These are phyloP conservation scores for Gentiana straminea DNA, from an alignment of 257 asterid genomes.

Conservation along the genomic window DNA sequence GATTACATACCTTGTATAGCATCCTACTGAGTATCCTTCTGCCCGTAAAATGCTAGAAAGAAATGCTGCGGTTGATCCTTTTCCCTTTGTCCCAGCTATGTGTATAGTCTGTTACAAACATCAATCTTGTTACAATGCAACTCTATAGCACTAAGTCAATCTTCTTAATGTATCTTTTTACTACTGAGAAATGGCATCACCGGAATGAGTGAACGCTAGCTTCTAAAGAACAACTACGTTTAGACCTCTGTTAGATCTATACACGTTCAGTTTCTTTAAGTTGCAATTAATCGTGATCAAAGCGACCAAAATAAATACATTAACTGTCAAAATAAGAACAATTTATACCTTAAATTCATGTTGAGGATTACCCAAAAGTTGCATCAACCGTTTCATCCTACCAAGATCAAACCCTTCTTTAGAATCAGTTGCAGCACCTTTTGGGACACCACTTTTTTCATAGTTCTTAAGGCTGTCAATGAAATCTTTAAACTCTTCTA, in stretches of 20 bases:
- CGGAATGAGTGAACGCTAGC: too few relatives aligned
- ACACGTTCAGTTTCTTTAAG: too few relatives aligned
- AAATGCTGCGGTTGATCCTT: conserved; percentile 92
- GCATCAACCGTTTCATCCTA: conserved; percentile 72
- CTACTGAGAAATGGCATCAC: too few relatives aligned
- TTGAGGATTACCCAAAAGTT: conserved; percentile 68
- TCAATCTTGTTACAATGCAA: conserved; percentile 5
- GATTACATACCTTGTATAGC: conserved; percentile 63
- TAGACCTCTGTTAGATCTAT: too few relatives aligned
- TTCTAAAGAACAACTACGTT: too few relatives aligned
- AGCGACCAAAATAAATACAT: not conserved
- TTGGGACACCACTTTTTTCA: conserved; percentile 80
- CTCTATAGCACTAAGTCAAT: too few relatives aligned
- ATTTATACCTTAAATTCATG: conserved; percentile 61
- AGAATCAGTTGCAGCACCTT: conserved; percentile 80
- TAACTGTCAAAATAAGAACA: not conserved
- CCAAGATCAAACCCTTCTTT: conserved; percentile 79
- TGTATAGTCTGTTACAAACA: conserved; percentile 52
- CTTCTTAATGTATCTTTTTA: too few relatives aligned
- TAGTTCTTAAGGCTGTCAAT: conserved; percentile 68
- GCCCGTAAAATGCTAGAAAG: conserved; percentile 77
- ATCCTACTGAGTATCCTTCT: conserved; percentile 86
- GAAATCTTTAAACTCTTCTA: conserved; percentile 47
- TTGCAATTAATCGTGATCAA: too few relatives aligned
- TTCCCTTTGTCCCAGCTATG: conserved; percentile 95